These are phyloP conservation scores for Emiliania huxleyi DNA, from an alignment of 78 protist species.

Conservation along the genomic window DNA sequence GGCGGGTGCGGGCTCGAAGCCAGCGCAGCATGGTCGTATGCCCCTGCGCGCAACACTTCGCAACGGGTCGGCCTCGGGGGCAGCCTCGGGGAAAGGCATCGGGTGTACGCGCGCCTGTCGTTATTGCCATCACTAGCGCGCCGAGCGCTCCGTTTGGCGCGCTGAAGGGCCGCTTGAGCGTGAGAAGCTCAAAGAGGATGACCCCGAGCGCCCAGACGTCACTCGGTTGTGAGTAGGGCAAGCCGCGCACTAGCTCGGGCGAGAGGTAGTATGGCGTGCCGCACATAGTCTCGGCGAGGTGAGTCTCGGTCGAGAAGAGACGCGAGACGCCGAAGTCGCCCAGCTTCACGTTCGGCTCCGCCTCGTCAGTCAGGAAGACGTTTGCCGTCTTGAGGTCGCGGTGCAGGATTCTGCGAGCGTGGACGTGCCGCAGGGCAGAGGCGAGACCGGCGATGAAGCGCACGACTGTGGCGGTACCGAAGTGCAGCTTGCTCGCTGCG, in stretches of 20 bases:
- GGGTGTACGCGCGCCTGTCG: neutral
- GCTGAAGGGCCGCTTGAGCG: neutral
- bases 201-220: conserved; percentile 21
- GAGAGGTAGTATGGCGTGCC: conserved; percentile 25
- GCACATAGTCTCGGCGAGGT: neutral
- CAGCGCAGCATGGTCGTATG: neutral
- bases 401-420: conserved; percentile 38
- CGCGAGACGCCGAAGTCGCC: conserved; percentile 44
- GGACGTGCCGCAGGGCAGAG: conserved; percentile 43
- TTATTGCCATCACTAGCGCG: neutral
- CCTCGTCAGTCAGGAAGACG: conserved; percentile 45
- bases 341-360: neutral
- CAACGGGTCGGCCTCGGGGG: no score
- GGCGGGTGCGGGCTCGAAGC: neutral
- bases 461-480: neutral
- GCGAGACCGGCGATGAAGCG: conserved; percentile 24
- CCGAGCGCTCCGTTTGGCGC: neutral
- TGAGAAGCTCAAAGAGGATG: neutral
- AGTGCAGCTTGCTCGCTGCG: neutral
- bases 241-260: neutral
- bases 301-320: neutral
- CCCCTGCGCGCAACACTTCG: no score
- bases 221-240: neutral
- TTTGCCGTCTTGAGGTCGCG: conserved; percentile 74
- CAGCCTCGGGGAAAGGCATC: no score